A percentile compares a stretch with the other conserved stretches of the same genome.
Conservation (phyloP, 257 asterid genomes). For the Forsythia viridissima region DNA sequence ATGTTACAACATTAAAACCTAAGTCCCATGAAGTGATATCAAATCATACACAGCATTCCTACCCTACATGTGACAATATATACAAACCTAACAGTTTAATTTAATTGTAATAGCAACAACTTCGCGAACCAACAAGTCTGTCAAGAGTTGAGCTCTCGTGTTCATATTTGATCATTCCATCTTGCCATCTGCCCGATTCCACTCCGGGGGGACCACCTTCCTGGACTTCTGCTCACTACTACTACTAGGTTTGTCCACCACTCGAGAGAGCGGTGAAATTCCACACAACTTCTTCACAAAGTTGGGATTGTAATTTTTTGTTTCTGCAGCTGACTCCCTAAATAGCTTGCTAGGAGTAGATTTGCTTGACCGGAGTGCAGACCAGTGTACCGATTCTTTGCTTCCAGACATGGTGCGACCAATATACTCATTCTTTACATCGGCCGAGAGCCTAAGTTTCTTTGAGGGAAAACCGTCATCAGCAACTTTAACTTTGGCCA, state of each 20-base stretch:
- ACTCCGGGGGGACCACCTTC: slow-evolving; percentile 38
- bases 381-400: slow-evolving; percentile 43
- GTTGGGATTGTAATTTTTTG: slow-evolving; percentile 36
- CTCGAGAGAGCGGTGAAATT: slow-evolving; percentile 55
- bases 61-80: slow-evolving; percentile 42
- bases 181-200: slow-evolving; percentile 37
- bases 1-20: slow-evolving; percentile 43
- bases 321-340: slow-evolving; percentile 42
- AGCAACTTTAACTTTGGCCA: slow-evolving; percentile 36
- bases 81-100: slow-evolving; percentile 44
- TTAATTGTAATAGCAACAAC: slow-evolving; percentile 25
- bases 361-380: slow-evolving; percentile 42
- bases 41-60: slow-evolving; percentile 31
- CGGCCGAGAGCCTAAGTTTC: slow-evolving; percentile 60
- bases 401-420: slow-evolving; percentile 32
- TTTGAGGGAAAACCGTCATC: slow-evolving; percentile 55
- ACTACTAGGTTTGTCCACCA: slow-evolving; percentile 48
- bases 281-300: slow-evolving; percentile 52
- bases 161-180: slow-evolving; percentile 3
- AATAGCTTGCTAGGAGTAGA: slow-evolving; percentile 57
- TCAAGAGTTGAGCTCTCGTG: slow-evolving; percentile 11
- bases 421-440: slow-evolving; percentile 23
- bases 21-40: slow-evolving; percentile 20
- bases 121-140: slow-evolving; percentile 23
- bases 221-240: slow-evolving; percentile 51